Evolutionary conservation across 2,329 filamentous ascomycete species (phyloP).

Genomic region (Aspergillus carbonarius): DNA sequence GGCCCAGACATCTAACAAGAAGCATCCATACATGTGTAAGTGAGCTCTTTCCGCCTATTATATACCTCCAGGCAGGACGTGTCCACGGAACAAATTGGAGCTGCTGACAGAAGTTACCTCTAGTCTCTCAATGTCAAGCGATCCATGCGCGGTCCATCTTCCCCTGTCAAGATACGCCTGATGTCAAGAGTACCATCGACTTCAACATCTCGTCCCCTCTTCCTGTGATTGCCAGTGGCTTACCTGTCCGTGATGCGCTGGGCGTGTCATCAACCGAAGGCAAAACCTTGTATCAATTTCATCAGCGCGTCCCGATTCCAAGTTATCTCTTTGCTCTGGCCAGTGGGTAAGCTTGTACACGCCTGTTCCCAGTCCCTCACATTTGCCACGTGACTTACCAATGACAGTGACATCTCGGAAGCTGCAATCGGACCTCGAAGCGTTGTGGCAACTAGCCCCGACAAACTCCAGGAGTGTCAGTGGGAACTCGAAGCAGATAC

Average conservation of each 20-base stretch:
- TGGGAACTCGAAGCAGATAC: slow-evolving; percentile 92
- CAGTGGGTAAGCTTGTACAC: slow-evolving; percentile 44
- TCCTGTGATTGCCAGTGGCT: slow-evolving; percentile 87
- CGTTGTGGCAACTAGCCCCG: slow-evolving; percentile 80
- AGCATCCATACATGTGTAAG: slow-evolving; percentile 86
- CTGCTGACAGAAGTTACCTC: neutral
- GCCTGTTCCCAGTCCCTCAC: neutral
- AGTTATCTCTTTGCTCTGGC: slow-evolving; percentile 94
- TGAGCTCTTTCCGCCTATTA: neutral
- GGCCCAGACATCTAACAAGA: slow-evolving; percentile 91
- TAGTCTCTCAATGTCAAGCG: slow-evolving; percentile 89
- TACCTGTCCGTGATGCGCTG: slow-evolving; percentile 55
- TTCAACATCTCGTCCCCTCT: slow-evolving; percentile 85
- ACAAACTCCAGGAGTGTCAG: slow-evolving; percentile 78
- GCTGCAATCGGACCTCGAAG: slow-evolving; percentile 86
- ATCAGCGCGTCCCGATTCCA: slow-evolving; percentile 89
- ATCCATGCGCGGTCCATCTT: slow-evolving; percentile 93
- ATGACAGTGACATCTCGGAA: slow-evolving; percentile 72
- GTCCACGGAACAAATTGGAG: neutral
- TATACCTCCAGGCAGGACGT: neutral
- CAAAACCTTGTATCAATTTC: slow-evolving; percentile 73
- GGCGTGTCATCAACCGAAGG: slow-evolving; percentile 52
- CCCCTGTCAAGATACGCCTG: slow-evolving; percentile 95
- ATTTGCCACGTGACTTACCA: neutral
- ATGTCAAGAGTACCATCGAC: slow-evolving; percentile 91